Percentiles rank a stretch among this genome's conserved stretches.
Evolutionary conservation across 2,329 filamentous ascomycete species (phyloP).

Genomic region (Calonectria crousiana): DNA sequence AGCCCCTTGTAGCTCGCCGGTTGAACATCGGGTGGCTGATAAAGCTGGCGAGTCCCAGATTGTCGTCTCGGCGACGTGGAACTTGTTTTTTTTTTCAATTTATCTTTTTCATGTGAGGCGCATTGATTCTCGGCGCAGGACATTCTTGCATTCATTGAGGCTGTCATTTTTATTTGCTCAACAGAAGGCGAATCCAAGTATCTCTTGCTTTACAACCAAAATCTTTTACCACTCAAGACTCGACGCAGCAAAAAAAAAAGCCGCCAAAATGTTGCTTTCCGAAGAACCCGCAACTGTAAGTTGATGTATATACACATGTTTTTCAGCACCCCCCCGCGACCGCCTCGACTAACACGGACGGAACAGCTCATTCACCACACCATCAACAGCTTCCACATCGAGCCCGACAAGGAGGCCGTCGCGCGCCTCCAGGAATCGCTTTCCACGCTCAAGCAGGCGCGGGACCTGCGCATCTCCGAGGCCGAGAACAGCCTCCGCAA

Average conservation of each 20-base stretch:
- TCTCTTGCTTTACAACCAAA: neutral
- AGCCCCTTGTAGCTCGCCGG: slow-evolving; percentile 25
- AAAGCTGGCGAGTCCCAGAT: slow-evolving; percentile 28
- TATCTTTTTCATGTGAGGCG: neutral
- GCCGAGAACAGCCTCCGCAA: slow-evolving; percentile 76
- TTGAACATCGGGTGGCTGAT: slow-evolving; percentile 32
- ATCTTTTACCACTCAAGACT: neutral
- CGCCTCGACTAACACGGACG: slow-evolving; percentile 20
- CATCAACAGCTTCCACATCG: slow-evolving; percentile 94
- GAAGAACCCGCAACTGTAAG: slow-evolving; percentile 89
- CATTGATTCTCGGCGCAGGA: neutral
- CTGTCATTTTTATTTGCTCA: neutral
- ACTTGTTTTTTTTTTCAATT: slow-evolving; percentile 21
- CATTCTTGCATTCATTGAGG: neutral
- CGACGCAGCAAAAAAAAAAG: neutral
- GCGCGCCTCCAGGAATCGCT: slow-evolving; percentile 87
- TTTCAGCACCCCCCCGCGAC: neutral
- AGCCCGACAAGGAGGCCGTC: slow-evolving; percentile 86
- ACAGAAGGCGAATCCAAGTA: neutral
- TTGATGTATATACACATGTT: neutral
- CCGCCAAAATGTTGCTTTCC: slow-evolving; percentile 86
- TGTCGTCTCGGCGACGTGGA: slow-evolving; percentile 48
- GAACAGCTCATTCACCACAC: slow-evolving; percentile 88
- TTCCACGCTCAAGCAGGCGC: slow-evolving; percentile 84
- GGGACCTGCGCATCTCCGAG: slow-evolving; percentile 80